Evolutionary conservation across 2,329 filamentous ascomycete genomes (phyloP).

Genomic region (Aspergillus sp.): DNA sequence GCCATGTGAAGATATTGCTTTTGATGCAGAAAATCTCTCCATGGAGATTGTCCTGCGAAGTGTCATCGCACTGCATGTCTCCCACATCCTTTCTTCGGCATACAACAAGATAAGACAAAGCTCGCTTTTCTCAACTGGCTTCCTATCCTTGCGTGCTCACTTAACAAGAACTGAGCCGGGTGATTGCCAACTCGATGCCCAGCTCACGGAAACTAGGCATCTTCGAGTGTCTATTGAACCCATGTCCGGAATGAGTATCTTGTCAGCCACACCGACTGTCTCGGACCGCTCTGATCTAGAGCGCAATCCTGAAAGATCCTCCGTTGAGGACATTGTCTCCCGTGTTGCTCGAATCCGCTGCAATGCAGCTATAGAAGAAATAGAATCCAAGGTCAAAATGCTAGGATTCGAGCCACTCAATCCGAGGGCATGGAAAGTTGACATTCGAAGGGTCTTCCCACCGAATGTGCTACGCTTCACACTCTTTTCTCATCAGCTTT

Average conservation of each 20-base stretch:
- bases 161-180: slow-evolving; percentile 64
- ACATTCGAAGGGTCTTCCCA: slow-evolving; percentile 62
- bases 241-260: slow-evolving; percentile 72
- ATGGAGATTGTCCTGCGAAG: slow-evolving; percentile 72
- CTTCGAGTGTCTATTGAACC: slow-evolving; percentile 71
- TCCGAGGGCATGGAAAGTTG: slow-evolving; percentile 38
- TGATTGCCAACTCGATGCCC: slow-evolving; percentile 67
- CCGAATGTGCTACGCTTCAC: slow-evolving; percentile 64
- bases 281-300: slow-evolving; percentile 62
- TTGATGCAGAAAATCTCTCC: slow-evolving; percentile 69
- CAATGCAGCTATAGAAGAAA: slow-evolving; percentile 42
- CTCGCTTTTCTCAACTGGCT: slow-evolving; percentile 62
- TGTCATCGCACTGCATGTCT: slow-evolving; percentile 74
- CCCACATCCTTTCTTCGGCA: slow-evolving; percentile 68
- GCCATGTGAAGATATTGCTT: slow-evolving; percentile 63
- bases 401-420: slow-evolving; percentile 43
- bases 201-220: slow-evolving; percentile 64
- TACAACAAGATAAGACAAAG: slow-evolving; percentile 61
- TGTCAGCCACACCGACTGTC: slow-evolving; percentile 65
- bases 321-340: slow-evolving; percentile 42
- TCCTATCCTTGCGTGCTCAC: slow-evolving; percentile 60
- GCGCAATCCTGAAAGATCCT: slow-evolving; percentile 59
- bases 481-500: slow-evolving; percentile 72
- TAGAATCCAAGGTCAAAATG: slow-evolving; percentile 38
- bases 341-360: slow-evolving; percentile 43